These are phyloP conservation scores for Cladosporium halotolerans DNA, from an alignment of 2,329 filamentous ascomycete species.

Conservation along the genomic window DNA sequence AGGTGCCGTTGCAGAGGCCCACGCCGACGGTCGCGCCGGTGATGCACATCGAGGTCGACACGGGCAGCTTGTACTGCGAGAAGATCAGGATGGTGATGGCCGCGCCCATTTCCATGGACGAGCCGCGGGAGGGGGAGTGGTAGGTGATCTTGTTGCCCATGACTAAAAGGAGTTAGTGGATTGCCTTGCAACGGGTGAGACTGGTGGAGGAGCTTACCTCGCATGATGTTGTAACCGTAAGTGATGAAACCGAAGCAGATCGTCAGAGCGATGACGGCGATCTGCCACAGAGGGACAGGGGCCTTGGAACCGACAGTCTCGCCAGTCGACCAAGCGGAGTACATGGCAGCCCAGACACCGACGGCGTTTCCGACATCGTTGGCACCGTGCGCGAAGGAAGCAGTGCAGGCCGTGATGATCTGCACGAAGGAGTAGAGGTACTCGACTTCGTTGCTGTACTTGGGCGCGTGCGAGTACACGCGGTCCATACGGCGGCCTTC, in stretches of 20 bases:
- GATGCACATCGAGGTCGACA: constrained; percentile 61
- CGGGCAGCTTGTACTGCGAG: constrained; percentile 55
- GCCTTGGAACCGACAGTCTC: constrained; percentile 51
- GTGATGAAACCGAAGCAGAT: constrained; percentile 55
- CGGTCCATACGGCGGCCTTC: constrained; percentile 64
- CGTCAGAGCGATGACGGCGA: constrained; percentile 57
- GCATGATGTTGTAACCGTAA: constrained; percentile 61
- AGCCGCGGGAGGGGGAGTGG: constrained; percentile 55
- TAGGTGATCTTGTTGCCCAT: constrained; percentile 55
- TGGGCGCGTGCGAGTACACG: constrained; percentile 50
- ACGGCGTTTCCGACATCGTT: constrained; percentile 62
- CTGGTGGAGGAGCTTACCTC: constrained; percentile 38
- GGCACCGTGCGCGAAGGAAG: constrained; percentile 65
- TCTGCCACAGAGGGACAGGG: constrained; percentile 66
- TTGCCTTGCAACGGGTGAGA: constrained; percentile 42
- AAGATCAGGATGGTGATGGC: constrained; percentile 59
- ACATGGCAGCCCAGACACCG: constrained; percentile 59
- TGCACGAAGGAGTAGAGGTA: constrained; percentile 62
- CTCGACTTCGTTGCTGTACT: constrained; percentile 59
- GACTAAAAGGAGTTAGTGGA: constrained; percentile 28
- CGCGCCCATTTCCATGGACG: constrained; percentile 55
- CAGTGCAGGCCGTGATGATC: constrained; percentile 62
- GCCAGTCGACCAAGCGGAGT: constrained; percentile 52
- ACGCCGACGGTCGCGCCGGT: constrained; percentile 58
- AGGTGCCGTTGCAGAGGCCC: constrained; percentile 54